Evolutionary conservation across 805 yeast species (phyloP).

Genomic region (Starmerella floricola): DNA sequence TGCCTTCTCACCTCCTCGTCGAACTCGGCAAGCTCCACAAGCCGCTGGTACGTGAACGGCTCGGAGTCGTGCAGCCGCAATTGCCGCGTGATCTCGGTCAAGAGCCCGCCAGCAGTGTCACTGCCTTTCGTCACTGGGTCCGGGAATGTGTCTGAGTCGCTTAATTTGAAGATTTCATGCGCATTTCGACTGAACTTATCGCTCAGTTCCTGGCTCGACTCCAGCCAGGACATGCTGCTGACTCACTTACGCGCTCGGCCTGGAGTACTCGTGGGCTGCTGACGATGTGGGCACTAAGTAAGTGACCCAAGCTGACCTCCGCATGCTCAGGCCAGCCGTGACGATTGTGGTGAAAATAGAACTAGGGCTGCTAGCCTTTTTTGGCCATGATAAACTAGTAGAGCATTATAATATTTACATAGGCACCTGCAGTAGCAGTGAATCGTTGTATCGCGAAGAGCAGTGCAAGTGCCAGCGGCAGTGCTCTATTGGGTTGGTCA

Average conservation of each 20-base stretch:
- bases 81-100: neutral
- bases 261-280: too few relatives aligned
- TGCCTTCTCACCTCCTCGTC: neutral
- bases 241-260: too few relatives aligned
- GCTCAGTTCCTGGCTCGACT: slow-evolving; percentile 1
- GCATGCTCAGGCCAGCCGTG: too few relatives aligned
- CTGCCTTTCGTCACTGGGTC: neutral
- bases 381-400: too few relatives aligned
- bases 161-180: neutral
- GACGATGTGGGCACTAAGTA: too few relatives aligned
- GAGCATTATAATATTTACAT: neutral
- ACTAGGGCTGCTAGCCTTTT: too few relatives aligned
- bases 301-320: too few relatives aligned
- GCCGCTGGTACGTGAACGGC: slow-evolving; percentile 10
- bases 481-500: too few relatives aligned
- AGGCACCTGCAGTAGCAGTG: too few relatives aligned
- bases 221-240: neutral
- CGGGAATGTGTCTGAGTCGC: neutral
- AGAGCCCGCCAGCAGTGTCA: neutral
- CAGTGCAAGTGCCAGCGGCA: too few relatives aligned
- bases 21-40: slow-evolving; percentile 4
- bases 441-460: too few relatives aligned
- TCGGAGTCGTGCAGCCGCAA: neutral
- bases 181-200: neutral
- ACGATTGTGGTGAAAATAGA: too few relatives aligned